These are phyloP conservation scores for Fallopia convolvulus DNA, from an alignment of 148 eudicot species.

Conservation along the genomic window DNA sequence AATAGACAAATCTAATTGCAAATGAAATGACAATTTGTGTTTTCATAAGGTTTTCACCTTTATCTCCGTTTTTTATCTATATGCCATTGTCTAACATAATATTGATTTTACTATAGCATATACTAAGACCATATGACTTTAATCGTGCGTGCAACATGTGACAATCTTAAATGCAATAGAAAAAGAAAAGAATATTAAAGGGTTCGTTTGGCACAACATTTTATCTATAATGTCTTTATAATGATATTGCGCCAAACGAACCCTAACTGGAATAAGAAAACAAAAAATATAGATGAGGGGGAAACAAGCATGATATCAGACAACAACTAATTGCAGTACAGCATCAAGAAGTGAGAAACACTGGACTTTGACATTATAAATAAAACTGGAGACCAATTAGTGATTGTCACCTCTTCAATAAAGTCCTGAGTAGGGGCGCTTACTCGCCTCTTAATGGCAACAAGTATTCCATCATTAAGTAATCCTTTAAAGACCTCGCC, in stretches of 20 bases:
- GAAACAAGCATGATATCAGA: background rate
- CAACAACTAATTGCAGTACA: background rate
- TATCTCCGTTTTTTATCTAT: background rate
- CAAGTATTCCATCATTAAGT: constrained; percentile 85
- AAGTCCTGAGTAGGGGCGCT: constrained; percentile 68
- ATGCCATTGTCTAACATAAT: background rate
- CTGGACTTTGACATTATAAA: background rate
- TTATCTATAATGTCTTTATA: too few species aligned
- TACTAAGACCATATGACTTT: background rate
- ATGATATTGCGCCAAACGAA: too few species aligned
- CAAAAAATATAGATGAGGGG: background rate
- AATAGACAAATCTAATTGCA: background rate
- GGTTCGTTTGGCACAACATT: too few species aligned
- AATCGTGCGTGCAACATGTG: too few species aligned
- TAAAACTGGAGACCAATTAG: background rate
- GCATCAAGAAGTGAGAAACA: background rate
- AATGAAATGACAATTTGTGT: background rate
- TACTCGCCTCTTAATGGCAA: constrained; percentile 75
- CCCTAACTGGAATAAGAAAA: background rate
- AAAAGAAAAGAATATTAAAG: too few species aligned
- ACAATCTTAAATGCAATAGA: too few species aligned
- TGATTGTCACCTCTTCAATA: constrained; percentile 63
- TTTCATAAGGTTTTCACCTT: background rate
- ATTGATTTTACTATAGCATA: background rate
- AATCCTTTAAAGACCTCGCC: constrained; percentile 91